Percentiles rank a stretch among this genome's conserved stretches.
Conservation (phyloP, 345 rosid genomes). For the Gynandropsis gynandra region DNA sequence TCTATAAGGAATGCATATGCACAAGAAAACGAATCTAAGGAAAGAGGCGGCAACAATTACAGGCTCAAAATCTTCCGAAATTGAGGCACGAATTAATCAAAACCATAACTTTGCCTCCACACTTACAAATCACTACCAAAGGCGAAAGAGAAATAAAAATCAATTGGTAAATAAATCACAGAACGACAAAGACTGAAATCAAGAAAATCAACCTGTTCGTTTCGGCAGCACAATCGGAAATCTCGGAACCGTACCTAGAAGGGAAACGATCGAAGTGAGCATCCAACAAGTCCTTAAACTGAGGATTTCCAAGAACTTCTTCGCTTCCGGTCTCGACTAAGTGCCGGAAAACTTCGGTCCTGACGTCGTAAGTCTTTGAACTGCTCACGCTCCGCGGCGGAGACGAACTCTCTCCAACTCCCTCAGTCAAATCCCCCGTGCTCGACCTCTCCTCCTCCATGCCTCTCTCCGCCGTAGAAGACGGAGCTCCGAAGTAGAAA, state of each 20-base stretch:
- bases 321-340: slow-evolving; percentile 44
- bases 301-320: slow-evolving; percentile 45
- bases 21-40: too few species aligned
- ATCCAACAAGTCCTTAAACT: slow-evolving; percentile 44
- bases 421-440: slow-evolving; percentile 57
- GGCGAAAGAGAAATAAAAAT: too few species aligned
- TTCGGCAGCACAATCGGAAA: neutral
- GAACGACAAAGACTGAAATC: too few species aligned
- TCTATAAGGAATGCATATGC: too few species aligned
- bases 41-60: too few species aligned
- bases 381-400: slow-evolving; percentile 58
- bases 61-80: too few species aligned
- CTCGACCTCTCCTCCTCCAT: slow-evolving; percentile 1
- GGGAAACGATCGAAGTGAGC: slow-evolving; percentile 69
- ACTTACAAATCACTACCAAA: too few species aligned
- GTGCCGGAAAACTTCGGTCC: slow-evolving; percentile 46
- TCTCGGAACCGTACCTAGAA: slow-evolving; percentile 36
- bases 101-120: too few species aligned
- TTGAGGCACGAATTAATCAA: too few species aligned
- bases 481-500: neutral
- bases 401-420: slow-evolving; percentile 74
- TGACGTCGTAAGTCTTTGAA: slow-evolving; percentile 37
- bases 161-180: too few species aligned
- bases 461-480: slow-evolving; percentile 13
- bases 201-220: neutral